A percentile compares a stretch with the other conserved stretches of the same genome.
Conservation (phyloP, 2,329 filamentous ascomycete genomes). For the Penicillium sp. region DNA sequence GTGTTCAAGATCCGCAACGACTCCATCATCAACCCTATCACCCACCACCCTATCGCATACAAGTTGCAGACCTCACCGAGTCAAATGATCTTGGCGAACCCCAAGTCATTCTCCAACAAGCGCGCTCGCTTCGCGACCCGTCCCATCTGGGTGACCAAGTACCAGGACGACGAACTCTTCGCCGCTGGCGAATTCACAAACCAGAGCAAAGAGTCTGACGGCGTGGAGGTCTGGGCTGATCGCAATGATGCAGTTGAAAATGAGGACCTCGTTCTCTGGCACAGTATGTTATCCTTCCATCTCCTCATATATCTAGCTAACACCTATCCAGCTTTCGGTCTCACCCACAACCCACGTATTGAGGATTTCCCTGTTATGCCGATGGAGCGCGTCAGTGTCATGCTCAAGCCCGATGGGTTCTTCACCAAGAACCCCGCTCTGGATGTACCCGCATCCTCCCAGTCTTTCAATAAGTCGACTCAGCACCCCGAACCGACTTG, state of each 20-base stretch:
- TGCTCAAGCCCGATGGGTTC: slow-evolving; percentile 53
- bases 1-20: slow-evolving; percentile 58
- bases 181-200: slow-evolving; percentile 56
- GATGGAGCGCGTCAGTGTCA: slow-evolving; percentile 54
- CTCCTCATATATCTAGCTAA: not conserved
- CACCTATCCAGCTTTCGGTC: slow-evolving; percentile 45
- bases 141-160: slow-evolving; percentile 58
- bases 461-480: slow-evolving; percentile 44
- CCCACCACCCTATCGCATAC: slow-evolving; percentile 51
- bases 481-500: slow-evolving; percentile 32
- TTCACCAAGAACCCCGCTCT: slow-evolving; percentile 54
- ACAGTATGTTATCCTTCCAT: slow-evolving; percentile 32
- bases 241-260: slow-evolving; percentile 54
- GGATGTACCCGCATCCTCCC: slow-evolving; percentile 46
- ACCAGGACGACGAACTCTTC: slow-evolving; percentile 55
- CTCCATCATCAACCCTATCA: slow-evolving; percentile 46
- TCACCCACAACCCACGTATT: slow-evolving; percentile 65
- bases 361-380: slow-evolving; percentile 72
- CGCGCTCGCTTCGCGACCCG: slow-evolving; percentile 56
- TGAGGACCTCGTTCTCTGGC: slow-evolving; percentile 44
- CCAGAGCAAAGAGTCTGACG: slow-evolving; percentile 55
- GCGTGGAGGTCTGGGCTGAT: slow-evolving; percentile 55
- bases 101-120: slow-evolving; percentile 47
- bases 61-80: slow-evolving; percentile 52
- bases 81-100: slow-evolving; percentile 53